phyloP scores from a whole-genome alignment of 768 basidiomycete genomes.

The Pholiota conissans region DNA sequence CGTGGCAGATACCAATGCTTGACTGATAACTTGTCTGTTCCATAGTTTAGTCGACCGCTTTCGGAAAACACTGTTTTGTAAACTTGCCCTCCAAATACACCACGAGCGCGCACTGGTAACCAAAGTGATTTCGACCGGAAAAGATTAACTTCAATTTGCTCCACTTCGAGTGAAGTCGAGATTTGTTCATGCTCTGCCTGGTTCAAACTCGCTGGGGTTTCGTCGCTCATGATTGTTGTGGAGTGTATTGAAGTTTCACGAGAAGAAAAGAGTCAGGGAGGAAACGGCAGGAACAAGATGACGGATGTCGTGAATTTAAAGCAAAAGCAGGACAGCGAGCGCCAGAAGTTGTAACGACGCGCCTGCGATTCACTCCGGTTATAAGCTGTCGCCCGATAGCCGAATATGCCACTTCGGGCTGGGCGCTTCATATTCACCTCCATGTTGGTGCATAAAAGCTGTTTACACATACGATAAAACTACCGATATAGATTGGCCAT shows the following conservation, averaged over 20 bases:
- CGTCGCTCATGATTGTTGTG: neutral
- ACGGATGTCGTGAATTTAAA: neutral
- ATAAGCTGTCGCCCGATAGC: neutral
- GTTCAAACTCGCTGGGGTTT: slow-evolving; percentile 30
- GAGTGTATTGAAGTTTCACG: neutral
- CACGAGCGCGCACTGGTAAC: slow-evolving; percentile 60
- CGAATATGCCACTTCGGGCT: neutral
- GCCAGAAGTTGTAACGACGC: no score
- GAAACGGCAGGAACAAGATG: neutral
- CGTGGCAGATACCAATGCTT: slow-evolving; percentile 81
- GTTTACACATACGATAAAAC: no score
- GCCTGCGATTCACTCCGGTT: neutral
- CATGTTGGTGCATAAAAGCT: no score
- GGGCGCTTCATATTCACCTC: no score
- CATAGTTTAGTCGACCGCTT: neutral
- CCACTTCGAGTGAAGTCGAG: slow-evolving; percentile 74
- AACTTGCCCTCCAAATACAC: slow-evolving; percentile 76
- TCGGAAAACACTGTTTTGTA: neutral
- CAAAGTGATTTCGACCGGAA: slow-evolving; percentile 78
- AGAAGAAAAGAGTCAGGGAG: neutral
- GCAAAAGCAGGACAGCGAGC: no score
- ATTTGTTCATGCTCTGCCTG: slow-evolving; percentile 69
- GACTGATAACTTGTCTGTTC: slow-evolving; percentile 76
- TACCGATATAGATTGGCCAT: no score
- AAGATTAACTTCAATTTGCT: slow-evolving; percentile 72